phyloP scores from a whole-genome alignment of 2,329 filamentous ascomycete species.

The Neopestalotiopsis clavispora region DNA sequence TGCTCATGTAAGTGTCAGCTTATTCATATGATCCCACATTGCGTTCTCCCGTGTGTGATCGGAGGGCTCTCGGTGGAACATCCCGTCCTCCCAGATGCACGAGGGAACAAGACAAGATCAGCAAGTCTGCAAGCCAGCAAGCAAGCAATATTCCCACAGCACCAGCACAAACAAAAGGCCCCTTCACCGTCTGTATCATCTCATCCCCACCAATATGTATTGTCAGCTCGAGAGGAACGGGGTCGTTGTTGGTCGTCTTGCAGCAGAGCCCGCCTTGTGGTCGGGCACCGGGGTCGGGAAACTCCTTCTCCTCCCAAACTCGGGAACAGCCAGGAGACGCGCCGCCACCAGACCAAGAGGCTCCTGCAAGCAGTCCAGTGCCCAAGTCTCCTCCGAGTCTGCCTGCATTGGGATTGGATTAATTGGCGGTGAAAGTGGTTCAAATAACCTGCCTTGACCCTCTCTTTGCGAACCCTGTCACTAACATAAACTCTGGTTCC shows the following conservation, averaged over 20 bases:
- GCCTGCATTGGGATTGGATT: not conserved
- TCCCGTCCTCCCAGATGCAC: not conserved
- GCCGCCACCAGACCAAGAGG: not conserved
- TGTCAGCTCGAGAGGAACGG: not conserved
- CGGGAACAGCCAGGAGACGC: not conserved
- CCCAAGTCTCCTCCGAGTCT: not conserved
- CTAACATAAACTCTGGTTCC: conserved; percentile 10
- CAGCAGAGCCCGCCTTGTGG: not conserved
- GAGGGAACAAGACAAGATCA: not conserved
- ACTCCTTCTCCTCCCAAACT: not conserved
- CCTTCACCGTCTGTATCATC: not conserved
- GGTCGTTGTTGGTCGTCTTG: not conserved
- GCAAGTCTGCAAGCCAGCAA: not conserved
- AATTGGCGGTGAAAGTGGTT: conserved; percentile 19
- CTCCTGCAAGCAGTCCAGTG: not conserved
- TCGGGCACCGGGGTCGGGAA: not conserved
- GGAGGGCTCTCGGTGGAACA: not conserved
- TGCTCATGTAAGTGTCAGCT: not conserved
- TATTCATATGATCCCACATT: not conserved
- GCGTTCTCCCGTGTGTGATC: not conserved
- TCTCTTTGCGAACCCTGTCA: conserved; percentile 4
- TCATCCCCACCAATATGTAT: not conserved
- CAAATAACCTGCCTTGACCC: conserved; percentile 8
- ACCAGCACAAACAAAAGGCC: not conserved
- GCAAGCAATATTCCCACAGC: too few relatives aligned